Base-by-base conservation (phyloP, 345 rosid genomes). In the Mallotus nudiflorus region DNA sequence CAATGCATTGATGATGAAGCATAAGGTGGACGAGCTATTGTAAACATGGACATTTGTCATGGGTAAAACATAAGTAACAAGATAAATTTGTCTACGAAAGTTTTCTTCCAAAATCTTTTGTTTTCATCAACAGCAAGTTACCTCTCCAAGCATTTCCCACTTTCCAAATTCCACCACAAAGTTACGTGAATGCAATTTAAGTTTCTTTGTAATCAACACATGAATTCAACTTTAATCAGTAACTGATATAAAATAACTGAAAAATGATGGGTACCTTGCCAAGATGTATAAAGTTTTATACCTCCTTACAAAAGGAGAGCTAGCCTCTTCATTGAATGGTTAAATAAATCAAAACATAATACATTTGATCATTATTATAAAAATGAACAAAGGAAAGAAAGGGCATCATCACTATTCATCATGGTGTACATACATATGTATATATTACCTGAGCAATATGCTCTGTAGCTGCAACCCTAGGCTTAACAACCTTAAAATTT, bases 401-500 rank as follows among this genome's bases (percentile, higher is more conserved):
- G n/a, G n/a, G n/a, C n/a, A n/a, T n/a, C n/a, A n/a, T n/a, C n/a
- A n/a, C 13, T 66, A 14, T 49, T 15, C 64, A 75, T 12, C 2
- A 12, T 12, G 14, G 46, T 42, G 14, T 42, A 9, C n/a, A n/a
- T n/a, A 42, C 46, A 6, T 44, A 52, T 44, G 35, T 51, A 1
- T n/a, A n/a, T 16, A 7, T 40, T 62, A 89, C 95, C 95, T 91
- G 91, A 11, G 91, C 79, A 46, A 91, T 91, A 81, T 91, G 97
- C 82, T 91, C 97, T 1, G 94, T 91, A 63, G 97, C 97, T 25
- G 97, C 97, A 63, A 91, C 92, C 55, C 97, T 80, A 12, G 89
- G 95, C 77, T 91, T 91, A 60, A 91, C 95, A 83, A 89, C 84
- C 80, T 89, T 91, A 31, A 90, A 88, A 70, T 87, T 91, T 10